Evolutionary conservation across 495 filamentous ascomycete genomes (phyloP).

Genomic region (Thermochaetoides thermophila): DNA sequence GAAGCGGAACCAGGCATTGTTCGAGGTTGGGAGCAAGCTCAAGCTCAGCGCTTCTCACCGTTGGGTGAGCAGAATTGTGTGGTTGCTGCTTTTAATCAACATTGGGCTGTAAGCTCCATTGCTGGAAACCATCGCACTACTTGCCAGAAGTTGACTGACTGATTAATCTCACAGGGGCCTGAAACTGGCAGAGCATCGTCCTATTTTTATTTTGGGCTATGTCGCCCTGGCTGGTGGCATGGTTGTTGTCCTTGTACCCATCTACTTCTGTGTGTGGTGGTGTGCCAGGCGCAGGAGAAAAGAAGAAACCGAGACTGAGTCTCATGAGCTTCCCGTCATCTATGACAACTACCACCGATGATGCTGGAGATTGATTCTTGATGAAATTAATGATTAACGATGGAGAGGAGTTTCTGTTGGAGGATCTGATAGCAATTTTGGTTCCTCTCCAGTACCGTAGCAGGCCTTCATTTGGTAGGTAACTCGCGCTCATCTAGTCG

Average conservation of each 20-base stretch:
- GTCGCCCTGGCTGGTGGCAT: constrained; percentile 11
- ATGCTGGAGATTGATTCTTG: background rate
- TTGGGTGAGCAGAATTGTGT: constrained; percentile 13
- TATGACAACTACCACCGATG: constrained; percentile 10
- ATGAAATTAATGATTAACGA: background rate
- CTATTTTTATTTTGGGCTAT: constrained; percentile 14
- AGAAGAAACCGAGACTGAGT: constrained; percentile 7
- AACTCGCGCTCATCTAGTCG: no score
- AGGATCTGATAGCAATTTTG: no score
- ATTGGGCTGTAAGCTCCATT: constrained; percentile 17
- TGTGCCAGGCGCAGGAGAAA: constrained; percentile 4
- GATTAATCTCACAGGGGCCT: no score
- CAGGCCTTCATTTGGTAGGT: no score
- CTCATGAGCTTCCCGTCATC: constrained; percentile 10
- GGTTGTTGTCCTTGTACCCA: constrained; percentile 9
- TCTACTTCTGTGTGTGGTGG: constrained; percentile 15
- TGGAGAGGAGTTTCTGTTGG: no score
- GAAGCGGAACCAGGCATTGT: constrained; percentile 22
- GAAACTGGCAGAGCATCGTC: constrained; percentile 9
- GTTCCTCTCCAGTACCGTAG: no score
- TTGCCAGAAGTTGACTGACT: no score
- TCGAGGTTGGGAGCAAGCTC: constrained; percentile 1
- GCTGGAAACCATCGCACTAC: no score
- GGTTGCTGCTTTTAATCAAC: constrained; percentile 19
- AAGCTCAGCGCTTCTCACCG: constrained; percentile 8